Evolutionary conservation across 1,139 yeast species (phyloP).

Genomic region (Suhomyces atakaporum): DNA sequence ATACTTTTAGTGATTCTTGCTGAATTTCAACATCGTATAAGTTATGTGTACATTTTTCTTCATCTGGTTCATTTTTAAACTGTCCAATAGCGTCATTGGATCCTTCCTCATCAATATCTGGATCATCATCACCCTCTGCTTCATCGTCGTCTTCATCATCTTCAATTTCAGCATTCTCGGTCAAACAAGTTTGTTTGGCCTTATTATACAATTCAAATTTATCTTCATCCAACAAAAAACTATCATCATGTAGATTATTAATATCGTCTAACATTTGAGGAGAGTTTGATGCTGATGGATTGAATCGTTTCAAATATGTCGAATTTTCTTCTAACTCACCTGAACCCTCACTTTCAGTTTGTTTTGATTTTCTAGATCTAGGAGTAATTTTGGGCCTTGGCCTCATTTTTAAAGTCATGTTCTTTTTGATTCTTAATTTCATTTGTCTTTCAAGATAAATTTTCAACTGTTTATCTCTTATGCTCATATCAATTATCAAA

Average conservation of each 20-base stretch:
- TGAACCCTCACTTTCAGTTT: constrained; percentile 6
- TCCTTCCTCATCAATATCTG: constrained; percentile 21
- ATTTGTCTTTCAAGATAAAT: constrained; percentile 41
- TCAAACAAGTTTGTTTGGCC: constrained; percentile 19
- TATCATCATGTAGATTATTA: constrained; percentile 34
- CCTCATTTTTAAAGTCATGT: constrained; percentile 25
- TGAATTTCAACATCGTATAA: constrained; percentile 2
- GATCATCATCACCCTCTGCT: constrained; percentile 27
- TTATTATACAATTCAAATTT: constrained; percentile 32
- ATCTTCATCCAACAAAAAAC: constrained; percentile 38
- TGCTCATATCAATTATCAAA: constrained; percentile 55
- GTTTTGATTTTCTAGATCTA: constrained; percentile 31
- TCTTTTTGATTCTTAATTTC: constrained; percentile 36
- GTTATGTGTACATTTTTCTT: constrained; percentile 7
- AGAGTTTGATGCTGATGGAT: constrained; percentile 42
- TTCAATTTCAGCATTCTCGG: constrained; percentile 27
- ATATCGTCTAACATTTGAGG: constrained; percentile 45
- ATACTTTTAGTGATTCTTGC: constrained; percentile 4
- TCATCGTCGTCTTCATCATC: constrained; percentile 33
- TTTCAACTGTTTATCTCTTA: constrained; percentile 47
- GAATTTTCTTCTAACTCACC: constrained; percentile 7
- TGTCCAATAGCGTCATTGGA: constrained; percentile 14
- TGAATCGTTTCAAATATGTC: constrained; percentile 30
- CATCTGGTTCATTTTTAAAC: too few relatives aligned
- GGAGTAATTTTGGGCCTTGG: constrained; percentile 41